Evolutionary conservation across 768 basidiomycete genomes (phyloP).

Genomic region (Macrolepiota albuminosa): DNA sequence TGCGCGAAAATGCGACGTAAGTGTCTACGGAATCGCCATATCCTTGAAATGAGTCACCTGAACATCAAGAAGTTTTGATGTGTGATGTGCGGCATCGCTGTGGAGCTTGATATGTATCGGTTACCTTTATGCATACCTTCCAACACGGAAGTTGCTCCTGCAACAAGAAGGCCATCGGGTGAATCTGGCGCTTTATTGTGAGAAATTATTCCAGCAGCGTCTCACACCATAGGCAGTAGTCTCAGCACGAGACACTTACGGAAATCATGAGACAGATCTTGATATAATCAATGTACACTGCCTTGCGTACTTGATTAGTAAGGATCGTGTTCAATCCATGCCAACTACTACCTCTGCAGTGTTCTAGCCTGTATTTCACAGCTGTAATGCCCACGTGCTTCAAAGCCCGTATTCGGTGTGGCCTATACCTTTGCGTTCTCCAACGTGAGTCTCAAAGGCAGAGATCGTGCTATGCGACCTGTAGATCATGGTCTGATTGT

Average conservation of each 20-base stretch:
- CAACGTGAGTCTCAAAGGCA: not conserved
- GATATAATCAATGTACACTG: not conserved
- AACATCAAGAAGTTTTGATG: not conserved
- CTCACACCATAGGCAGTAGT: not conserved
- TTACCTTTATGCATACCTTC: not conserved
- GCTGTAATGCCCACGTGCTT: not conserved
- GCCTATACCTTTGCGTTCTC: not conserved
- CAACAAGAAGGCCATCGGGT: not conserved
- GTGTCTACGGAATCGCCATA: not conserved
- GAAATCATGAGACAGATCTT: not conserved
- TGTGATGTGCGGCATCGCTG: not conserved
- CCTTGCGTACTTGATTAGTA: not conserved
- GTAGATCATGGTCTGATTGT: not conserved
- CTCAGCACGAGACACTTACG: too few relatives aligned
- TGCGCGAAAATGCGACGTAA: not conserved
- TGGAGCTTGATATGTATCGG: not conserved
- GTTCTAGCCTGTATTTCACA: not conserved
- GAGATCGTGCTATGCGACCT: not conserved
- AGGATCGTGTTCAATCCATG: not conserved
- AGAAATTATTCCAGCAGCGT: not conserved
- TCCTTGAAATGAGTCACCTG: too few relatives aligned
- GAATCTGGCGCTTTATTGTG: not conserved
- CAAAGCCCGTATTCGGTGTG: not conserved
- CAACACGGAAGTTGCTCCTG: too few relatives aligned
- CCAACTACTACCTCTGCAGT: not conserved